phyloP scores from a whole-genome alignment of 2,329 filamentous ascomycete genomes.

The Pseudogymnoascus sp. region DNA sequence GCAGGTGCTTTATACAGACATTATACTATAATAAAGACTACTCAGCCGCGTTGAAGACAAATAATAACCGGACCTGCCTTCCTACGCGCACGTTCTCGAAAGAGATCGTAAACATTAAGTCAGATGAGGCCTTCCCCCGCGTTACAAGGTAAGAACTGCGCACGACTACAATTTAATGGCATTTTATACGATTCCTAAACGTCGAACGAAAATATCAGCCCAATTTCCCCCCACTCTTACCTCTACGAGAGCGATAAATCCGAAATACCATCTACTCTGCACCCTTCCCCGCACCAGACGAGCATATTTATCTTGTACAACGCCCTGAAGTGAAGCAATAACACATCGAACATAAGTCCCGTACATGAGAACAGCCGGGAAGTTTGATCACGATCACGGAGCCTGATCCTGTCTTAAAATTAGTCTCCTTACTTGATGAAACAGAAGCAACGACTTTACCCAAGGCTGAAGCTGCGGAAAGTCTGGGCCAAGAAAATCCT shows the following conservation, averaged over 20 bases:
- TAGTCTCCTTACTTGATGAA: neutral
- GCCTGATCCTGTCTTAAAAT: neutral
- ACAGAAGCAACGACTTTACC: neutral
- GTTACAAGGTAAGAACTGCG: neutral
- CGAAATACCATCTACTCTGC: neutral
- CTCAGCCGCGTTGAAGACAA: neutral
- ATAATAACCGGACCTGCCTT: neutral
- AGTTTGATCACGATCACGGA: neutral
- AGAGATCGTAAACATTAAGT: neutral
- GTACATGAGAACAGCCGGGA: neutral
- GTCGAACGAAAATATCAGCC: neutral
- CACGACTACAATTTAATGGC: neutral
- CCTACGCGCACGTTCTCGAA: neutral
- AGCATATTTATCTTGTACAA: neutral
- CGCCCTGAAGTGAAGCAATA: neutral
- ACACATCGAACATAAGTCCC: neutral
- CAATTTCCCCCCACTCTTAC: neutral
- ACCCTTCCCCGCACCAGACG: neutral
- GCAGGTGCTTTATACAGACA: too few relatives aligned
- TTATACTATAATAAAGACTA: neutral
- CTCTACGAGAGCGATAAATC: neutral
- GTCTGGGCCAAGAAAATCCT: neutral
- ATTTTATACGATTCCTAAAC: neutral
- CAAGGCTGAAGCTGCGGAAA: neutral
- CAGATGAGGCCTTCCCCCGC: neutral